Evolutionary conservation across 2,329 filamentous ascomycete genomes (phyloP), one percentile per base, ranked within the genome.

Genomic region (Claviceps digitariae): DNA sequence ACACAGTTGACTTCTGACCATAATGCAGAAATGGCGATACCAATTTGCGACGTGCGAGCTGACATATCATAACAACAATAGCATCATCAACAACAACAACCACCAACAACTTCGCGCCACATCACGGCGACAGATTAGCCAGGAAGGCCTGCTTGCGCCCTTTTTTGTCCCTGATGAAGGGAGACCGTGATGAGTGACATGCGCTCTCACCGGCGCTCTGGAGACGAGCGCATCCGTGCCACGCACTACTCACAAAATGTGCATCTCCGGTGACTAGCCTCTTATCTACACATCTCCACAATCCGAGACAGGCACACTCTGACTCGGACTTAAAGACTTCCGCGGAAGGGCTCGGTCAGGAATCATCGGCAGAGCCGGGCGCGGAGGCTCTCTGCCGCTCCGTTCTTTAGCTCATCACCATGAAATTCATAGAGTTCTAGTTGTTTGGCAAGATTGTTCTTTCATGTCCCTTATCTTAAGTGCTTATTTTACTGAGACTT

Each of bases 261-360:
- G 50, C 41, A 51, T 51, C 50, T 51, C 50, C 50, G 50, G 27
- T 20, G 21, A 23, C 12, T 21, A 46, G 23, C 23, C 13, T 29
- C 50, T 36, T 51, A 49, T 53, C 52, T 45, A 9, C 29, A 29
- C 10, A 17, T 36, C 41, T 27, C 46, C 52, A 45, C 43, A 54
- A 45, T 49, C 34, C 49, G 27, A 53, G n/a, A n/a, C 36, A 20
- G 20, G 27, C 52, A 41, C 34, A 43, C 43, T 47, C 40, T 17
- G 17, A 4, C 34, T 27, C 21, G 27, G 36, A 38, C n/a, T 44
- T 48, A 29, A 25, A 48, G 48, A 54, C 25, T 52, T 52, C 53
- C 53, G 53, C 53, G 53, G 53, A 54, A 48, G 20, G 27, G 27
- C 9, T 41, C 43, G 27, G 50, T 27, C 7, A 9, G 25, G 15